A percentile compares a stretch with the other conserved stretches of the same genome.
These are phyloP conservation scores for Candida parachauliodes DNA, from an alignment of 805 yeast species.

Conservation along the genomic window DNA sequence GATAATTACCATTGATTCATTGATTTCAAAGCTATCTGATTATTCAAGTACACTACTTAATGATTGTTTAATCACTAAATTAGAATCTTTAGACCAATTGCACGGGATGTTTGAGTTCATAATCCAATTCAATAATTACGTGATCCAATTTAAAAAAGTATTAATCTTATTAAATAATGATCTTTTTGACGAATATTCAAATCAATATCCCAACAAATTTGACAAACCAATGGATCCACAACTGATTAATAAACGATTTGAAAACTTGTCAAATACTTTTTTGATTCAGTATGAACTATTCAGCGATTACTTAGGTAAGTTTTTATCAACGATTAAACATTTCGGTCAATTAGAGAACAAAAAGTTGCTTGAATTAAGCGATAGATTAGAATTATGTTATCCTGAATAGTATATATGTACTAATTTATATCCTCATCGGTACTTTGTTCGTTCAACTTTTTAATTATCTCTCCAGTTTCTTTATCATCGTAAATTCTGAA, in stretches of 20 bases:
- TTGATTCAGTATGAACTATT: slow-evolving; percentile 44
- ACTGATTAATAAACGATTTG: slow-evolving; percentile 37
- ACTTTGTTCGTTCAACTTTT: slow-evolving; percentile 67
- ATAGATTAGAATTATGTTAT: slow-evolving; percentile 37
- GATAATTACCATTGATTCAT: slow-evolving; percentile 14
- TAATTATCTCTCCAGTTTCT: slow-evolving; percentile 78
- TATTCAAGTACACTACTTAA: slow-evolving; percentile 61
- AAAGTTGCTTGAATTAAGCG: slow-evolving; percentile 39
- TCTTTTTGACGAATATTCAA: slow-evolving; percentile 36
- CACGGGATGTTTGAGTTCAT: slow-evolving; percentile 46
- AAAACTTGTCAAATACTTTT: slow-evolving; percentile 38
- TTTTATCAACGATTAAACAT: slow-evolving; percentile 42
- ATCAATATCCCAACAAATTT: slow-evolving; percentile 34
- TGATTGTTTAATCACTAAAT: slow-evolving; percentile 64
- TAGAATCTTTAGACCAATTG: slow-evolving; percentile 45
- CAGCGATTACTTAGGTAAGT: slow-evolving; percentile 41
- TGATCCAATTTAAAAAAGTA: slow-evolving; percentile 52
- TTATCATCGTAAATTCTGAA: slow-evolving; percentile 81
- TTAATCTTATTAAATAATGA: slow-evolving; percentile 47
- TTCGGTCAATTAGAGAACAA: slow-evolving; percentile 51
- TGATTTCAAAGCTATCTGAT: slow-evolving; percentile 36
- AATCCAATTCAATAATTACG: slow-evolving; percentile 45
- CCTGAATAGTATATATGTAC: slow-evolving; percentile 18
- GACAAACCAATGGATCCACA: slow-evolving; percentile 36
- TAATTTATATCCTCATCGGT: slow-evolving; percentile 32